Evolutionary conservation across 192 early-diverging fungal genomes (phyloP).

Genomic region (Pilaira anomala): DNA sequence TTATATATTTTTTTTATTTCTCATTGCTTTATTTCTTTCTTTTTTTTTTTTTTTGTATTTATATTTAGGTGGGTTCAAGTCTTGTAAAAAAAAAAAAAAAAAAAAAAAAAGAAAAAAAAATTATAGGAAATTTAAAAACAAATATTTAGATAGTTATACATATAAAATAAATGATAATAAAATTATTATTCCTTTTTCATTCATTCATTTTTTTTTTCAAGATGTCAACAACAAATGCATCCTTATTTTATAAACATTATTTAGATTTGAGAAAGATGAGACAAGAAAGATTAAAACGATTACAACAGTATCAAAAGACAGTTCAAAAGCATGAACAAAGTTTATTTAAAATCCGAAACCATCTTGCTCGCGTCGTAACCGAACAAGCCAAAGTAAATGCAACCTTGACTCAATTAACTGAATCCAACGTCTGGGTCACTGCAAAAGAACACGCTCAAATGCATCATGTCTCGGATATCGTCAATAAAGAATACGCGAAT

Average conservation of each 20-base stretch:
- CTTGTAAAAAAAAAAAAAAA: neutral
- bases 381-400: neutral
- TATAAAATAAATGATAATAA: neutral
- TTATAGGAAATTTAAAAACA: neutral
- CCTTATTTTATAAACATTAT: constrained; percentile 5
- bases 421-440: constrained; percentile 3
- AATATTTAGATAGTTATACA: neutral
- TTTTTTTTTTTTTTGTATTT: neutral
- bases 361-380: neutral
- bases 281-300: constrained; percentile 2
- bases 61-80: neutral
- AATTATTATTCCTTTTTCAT: neutral
- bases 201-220: neutral
- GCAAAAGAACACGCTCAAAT: constrained; percentile 3
- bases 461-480: neutral
- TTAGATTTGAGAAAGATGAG: constrained; percentile 6
- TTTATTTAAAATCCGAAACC: neutral
- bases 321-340: constrained; percentile 7
- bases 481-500: neutral
- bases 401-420: neutral
- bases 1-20: neutral
- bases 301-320: neutral
- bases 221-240: neutral
- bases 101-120: neutral
- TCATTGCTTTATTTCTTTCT: neutral